A percentile compares a stretch with the other conserved stretches of the same genome.
Conservation (phyloP, 306 rosid species). For the Prunus padus region DNA sequence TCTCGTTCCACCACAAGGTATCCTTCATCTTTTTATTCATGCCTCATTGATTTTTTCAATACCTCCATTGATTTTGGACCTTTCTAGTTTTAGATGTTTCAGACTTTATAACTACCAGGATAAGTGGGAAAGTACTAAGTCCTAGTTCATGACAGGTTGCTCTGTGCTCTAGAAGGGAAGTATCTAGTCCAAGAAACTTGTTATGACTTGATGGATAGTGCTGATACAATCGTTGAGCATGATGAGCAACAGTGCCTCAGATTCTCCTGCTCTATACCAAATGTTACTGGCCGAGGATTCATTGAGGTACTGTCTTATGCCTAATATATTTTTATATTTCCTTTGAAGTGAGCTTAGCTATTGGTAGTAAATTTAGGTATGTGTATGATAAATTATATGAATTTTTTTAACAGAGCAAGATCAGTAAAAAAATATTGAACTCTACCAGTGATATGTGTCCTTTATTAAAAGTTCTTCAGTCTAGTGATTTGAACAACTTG, state of each 20-base stretch:
- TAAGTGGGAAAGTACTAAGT: neutral
- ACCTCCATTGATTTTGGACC: neutral
- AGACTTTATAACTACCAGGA: neutral
- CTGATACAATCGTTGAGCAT: slow-evolving; percentile 37
- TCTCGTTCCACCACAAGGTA: slow-evolving; percentile 61
- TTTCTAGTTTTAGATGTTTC: neutral
- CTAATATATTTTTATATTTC: neutral
- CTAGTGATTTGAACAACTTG: neutral
- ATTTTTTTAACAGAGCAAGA: neutral
- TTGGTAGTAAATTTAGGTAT: neutral
- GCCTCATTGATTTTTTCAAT: neutral
- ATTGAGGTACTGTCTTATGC: slow-evolving; percentile 61
- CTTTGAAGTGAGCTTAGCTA: neutral
- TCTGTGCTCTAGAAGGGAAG: slow-evolving; percentile 81
- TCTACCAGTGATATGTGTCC: neutral
- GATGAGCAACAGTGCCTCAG: slow-evolving; percentile 62
- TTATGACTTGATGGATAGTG: slow-evolving; percentile 50
- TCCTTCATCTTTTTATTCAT: neutral
- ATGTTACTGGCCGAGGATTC: slow-evolving; percentile 77
- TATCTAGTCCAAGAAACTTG: slow-evolving; percentile 67
- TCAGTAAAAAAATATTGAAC: neutral
- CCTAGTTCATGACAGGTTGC: slow-evolving; percentile 59
- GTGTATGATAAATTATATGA: neutral
- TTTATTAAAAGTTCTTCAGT: neutral
- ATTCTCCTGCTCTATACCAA: slow-evolving; percentile 69